Evolutionary conservation across 1,284 basidiomycete genomes (phyloP), one percentile per base, ranked within the genome.

Genomic region (Exobasidium rhododendri): DNA sequence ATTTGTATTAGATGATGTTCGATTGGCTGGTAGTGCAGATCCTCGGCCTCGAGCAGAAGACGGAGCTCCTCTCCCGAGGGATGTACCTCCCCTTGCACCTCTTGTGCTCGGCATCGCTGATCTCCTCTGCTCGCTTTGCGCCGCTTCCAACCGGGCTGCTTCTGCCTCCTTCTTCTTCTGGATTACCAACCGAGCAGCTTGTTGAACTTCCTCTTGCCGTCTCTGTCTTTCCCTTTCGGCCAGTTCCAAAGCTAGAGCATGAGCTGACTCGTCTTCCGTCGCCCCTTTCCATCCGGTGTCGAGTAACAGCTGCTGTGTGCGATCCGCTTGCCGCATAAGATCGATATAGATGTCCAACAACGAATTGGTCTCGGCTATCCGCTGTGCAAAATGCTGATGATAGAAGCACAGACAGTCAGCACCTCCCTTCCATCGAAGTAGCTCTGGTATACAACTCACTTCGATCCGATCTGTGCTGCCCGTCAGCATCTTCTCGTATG

Each of bases 231-330:
- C 71, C 17, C 67, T 51, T 47, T 71, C 61, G 3, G 67, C 67
- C 1, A 69, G 62, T 3, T 64, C 67, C 5, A 73, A 50, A 2
- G 57, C 60, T 13, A 68, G 50, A 4, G 53, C 65, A 49, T 73
- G 71, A 1, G 67, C 69, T 13, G 57, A 47, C 0, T 65, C 71
- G 44, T 73, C 75, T 49, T 73, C 67, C 10, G 65, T 67, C 0
- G 69, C 65, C 3, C 76, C 76, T 53, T 70, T 69, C 76, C 76
- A 78, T 24, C 66, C 62, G n/a, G 63, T 59, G 26, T 77, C 73
- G 49, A 67, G 58, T 0, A 78, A 56, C 0, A 77, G 63, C 52
- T 62, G 57, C 30, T 75, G 73, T 11, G 74, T 73, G 45, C 71
- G 64, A 44, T 77, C 67, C 3, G 73, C 67, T 47, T 78, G 70